Conservation (phyloP, 352 stramenopile genomes). For the Pythium oligandrum region DNA sequence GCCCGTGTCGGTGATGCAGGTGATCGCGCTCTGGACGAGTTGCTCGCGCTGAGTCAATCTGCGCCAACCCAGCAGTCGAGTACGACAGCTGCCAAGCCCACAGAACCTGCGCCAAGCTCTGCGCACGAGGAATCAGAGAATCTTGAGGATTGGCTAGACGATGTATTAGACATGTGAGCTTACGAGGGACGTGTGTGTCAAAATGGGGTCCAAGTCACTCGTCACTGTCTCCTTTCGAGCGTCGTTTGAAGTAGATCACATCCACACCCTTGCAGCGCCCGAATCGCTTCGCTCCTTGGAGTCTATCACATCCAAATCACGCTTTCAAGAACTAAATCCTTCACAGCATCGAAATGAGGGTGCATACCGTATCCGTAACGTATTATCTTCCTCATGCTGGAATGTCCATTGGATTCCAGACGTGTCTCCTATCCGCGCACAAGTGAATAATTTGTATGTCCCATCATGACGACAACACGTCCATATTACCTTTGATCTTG, state of each 20-base stretch:
- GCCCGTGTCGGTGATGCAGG: too few species aligned
- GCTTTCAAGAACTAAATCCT: not conserved
- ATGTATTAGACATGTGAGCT: slow-evolving; percentile 45
- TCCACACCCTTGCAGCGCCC: slow-evolving; percentile 77
- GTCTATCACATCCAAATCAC: slow-evolving; percentile 12
- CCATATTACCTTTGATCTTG: slow-evolving; percentile 26
- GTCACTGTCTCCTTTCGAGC: not conserved
- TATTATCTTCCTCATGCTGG: slow-evolving; percentile 62
- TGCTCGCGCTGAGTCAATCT: too few species aligned
- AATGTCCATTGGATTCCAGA: slow-evolving; percentile 66
- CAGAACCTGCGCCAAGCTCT: not conserved
- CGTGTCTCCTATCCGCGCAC: slow-evolving; percentile 24
- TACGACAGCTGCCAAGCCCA: not conserved
- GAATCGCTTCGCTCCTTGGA: slow-evolving; percentile 72
- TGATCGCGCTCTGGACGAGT: too few species aligned
- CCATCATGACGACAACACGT: not conserved
- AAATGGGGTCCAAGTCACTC: not conserved
- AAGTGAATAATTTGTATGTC: not conserved
- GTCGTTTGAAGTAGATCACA: slow-evolving; percentile 68
- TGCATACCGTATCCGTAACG: slow-evolving; percentile 42
- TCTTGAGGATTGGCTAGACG: slow-evolving; percentile 70
- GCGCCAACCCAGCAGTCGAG: too few species aligned
- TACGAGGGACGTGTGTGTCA: too few species aligned
- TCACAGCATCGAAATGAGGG: not conserved
- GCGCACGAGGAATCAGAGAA: slow-evolving; percentile 18